These are phyloP conservation scores for Kwoniella sp. DNA, from an alignment of 768 basidiomycete species.

Conservation along the genomic window DNA sequence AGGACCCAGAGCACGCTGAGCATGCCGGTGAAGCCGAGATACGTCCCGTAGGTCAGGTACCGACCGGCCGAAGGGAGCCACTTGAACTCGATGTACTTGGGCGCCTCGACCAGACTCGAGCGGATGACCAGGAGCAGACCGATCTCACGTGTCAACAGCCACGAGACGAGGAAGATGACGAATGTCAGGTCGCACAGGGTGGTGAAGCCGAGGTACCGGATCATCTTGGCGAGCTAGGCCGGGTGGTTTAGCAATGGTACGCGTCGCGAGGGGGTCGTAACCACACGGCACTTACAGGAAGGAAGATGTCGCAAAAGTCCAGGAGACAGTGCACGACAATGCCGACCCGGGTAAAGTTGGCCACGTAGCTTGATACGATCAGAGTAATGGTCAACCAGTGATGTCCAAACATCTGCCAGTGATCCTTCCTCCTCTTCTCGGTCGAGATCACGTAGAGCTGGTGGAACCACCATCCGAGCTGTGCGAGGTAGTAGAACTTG, in stretches of 20 bases:
- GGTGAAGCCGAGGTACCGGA: constrained; percentile 69
- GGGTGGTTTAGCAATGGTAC: neutral
- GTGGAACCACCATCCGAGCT: constrained; percentile 84
- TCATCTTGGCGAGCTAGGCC: constrained; percentile 87
- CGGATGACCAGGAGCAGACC: constrained; percentile 70
- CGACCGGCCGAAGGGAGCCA: constrained; percentile 62
- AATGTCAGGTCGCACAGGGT: constrained; percentile 71
- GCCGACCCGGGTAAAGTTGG: constrained; percentile 82
- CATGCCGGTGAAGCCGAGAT: constrained; percentile 55
- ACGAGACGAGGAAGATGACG: constrained; percentile 75
- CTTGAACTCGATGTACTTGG: constrained; percentile 55
- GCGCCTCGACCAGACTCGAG: constrained; percentile 58
- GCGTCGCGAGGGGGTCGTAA: neutral
- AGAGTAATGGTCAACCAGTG: constrained; percentile 83
- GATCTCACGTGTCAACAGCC: constrained; percentile 84
- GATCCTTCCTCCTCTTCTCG: constrained; percentile 86
- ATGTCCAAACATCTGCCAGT: constrained; percentile 93
- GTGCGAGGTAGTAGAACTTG: constrained; percentile 84
- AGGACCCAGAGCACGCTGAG: constrained; percentile 49
- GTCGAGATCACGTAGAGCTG: constrained; percentile 88
- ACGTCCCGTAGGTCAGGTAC: constrained; percentile 57
- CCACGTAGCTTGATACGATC: constrained; percentile 70
- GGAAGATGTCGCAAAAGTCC: constrained; percentile 88
- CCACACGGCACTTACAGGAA: constrained; percentile 66
- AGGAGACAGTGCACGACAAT: constrained; percentile 84